Evolutionary conservation across 2,329 filamentous ascomycete species (phyloP).

Genomic region (Amesomyces nigricolor): DNA sequence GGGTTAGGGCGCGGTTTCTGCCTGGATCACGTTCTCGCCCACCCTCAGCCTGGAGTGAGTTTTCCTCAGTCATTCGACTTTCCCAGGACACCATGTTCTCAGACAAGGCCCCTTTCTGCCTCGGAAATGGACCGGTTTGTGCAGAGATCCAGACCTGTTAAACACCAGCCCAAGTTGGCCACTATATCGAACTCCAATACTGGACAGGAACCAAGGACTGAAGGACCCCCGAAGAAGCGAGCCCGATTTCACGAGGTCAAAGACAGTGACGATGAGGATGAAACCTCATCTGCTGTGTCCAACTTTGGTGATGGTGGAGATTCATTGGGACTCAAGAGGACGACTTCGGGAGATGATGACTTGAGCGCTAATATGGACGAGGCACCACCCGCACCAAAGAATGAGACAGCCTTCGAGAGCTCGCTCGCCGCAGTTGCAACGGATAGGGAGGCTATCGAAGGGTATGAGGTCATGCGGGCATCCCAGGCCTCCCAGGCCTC

Average conservation of each 20-base stretch:
- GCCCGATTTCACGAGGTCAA: conserved; percentile 29
- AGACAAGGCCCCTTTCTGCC: not conserved
- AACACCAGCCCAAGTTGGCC: conserved; percentile 16
- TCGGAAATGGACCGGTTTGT: conserved; percentile 29
- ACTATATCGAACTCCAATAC: not conserved
- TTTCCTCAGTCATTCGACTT: not conserved
- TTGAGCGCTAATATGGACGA: not conserved
- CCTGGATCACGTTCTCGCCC: conserved; percentile 1
- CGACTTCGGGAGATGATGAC: not conserved
- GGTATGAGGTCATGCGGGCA: conserved; percentile 67
- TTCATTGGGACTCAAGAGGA: too few relatives aligned
- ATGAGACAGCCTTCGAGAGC: conserved; percentile 62
- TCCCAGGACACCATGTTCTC: not conserved
- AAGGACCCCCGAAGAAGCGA: conserved; percentile 33
- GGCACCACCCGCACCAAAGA: conserved; percentile 1
- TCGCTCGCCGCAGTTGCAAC: conserved; percentile 62
- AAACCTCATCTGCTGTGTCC: conserved; percentile 9
- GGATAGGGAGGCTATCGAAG: conserved; percentile 66
- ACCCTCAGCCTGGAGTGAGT: too few relatives aligned
- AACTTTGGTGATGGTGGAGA: conserved; percentile 1
- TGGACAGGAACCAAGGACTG: conserved; percentile 15
- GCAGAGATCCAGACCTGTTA: conserved; percentile 18
- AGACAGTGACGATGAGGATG: conserved; percentile 33
- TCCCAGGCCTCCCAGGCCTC: conserved; percentile 39
- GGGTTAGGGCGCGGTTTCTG: conserved; percentile 7